These are phyloP conservation scores for Ganoderma sp. DNA, from an alignment of 1,284 basidiomycete genomes.

Conservation along the genomic window DNA sequence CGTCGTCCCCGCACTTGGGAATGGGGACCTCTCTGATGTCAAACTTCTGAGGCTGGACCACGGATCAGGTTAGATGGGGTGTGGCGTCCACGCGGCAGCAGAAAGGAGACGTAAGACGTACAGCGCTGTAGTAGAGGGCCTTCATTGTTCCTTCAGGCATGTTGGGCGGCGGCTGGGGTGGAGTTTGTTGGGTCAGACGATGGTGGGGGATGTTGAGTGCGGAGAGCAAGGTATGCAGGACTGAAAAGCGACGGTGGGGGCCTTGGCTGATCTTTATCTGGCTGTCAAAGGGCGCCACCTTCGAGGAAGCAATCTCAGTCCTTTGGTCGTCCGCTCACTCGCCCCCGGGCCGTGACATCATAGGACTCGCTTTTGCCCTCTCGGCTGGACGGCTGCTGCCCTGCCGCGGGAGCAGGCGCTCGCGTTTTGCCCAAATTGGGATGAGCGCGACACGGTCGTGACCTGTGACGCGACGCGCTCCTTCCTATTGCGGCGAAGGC, in stretches of 20 bases:
- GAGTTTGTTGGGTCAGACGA: conserved; percentile 6
- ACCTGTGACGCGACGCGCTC: conserved; percentile 27
- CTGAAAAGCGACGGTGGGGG: conserved; percentile 1
- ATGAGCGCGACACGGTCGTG: conserved; percentile 23
- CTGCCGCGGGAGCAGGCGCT: conserved; percentile 18
- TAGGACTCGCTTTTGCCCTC: conserved; percentile 18
- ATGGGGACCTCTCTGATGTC: conserved; percentile 47
- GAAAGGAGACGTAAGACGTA: conserved; percentile 27
- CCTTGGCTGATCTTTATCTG: conserved; percentile 33
- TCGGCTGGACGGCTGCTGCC: conserved; percentile 20
- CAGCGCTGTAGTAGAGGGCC: conserved; percentile 49
- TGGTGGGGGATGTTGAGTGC: conserved; percentile 20
- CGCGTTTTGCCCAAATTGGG: conserved; percentile 3
- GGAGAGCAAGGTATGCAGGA: conserved; percentile 13
- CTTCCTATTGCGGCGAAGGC: conserved; percentile 11
- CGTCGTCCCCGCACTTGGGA: conserved; percentile 55
- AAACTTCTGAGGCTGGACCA: conserved; percentile 43
- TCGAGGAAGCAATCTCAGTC: conserved; percentile 12
- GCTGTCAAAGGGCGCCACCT: conserved; percentile 22
- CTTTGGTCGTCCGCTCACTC: background rate
- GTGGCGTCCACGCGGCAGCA: conserved; percentile 1
- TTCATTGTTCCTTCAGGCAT: conserved; percentile 53
- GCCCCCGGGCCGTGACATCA: conserved; percentile 33
- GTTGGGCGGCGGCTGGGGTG: conserved; percentile 23
- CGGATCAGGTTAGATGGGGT: conserved; percentile 16